Percentiles rank a stretch among this genome's conserved stretches.
Evolutionary conservation across 2,329 filamentous ascomycete genomes (phyloP).

Genomic region (Sporothrix brunneoviolacea): DNA sequence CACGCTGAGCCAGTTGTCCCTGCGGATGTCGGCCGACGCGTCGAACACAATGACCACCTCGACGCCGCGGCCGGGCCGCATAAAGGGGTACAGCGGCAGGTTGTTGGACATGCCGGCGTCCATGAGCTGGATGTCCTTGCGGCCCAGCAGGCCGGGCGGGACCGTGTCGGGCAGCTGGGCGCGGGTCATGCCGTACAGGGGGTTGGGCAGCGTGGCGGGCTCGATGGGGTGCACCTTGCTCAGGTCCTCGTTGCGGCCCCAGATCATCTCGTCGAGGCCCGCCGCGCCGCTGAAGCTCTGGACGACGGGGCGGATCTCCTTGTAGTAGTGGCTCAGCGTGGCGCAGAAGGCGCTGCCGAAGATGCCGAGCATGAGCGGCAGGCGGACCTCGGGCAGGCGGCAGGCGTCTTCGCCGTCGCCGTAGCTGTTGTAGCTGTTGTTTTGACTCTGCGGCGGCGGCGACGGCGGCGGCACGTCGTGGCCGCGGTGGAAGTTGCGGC

Average conservation of each 20-base stretch:
- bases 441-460: not conserved
- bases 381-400: conserved; percentile 73
- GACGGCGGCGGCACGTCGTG: conserved; percentile 47
- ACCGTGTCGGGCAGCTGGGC: conserved; percentile 64
- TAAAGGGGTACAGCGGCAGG: conserved; percentile 86
- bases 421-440: too few relatives aligned
- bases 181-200: conserved; percentile 71
- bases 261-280: conserved; percentile 74
- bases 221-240: conserved; percentile 93
- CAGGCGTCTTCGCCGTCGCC: conserved; percentile 46
- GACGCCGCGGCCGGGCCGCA: conserved; percentile 80
- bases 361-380: conserved; percentile 84
- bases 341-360: conserved; percentile 97
- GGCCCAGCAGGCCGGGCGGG: conserved; percentile 67
- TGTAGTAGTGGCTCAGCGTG: conserved; percentile 92
- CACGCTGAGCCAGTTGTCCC: conserved; percentile 93
- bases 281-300: conserved; percentile 67
- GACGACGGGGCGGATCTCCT: conserved; percentile 79
- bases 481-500: conserved; percentile 72
- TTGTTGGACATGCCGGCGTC: conserved; percentile 99
- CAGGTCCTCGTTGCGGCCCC: conserved; percentile 74
- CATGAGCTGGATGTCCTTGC: conserved; percentile 75
- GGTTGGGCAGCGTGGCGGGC: conserved; percentile 86
- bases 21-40: conserved; percentile 84
- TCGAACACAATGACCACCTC: conserved; percentile 92